A percentile compares a stretch with the other conserved stretches of the same genome.
These are phyloP conservation scores for Cucurbita maxima DNA, from an alignment of 306 rosid genomes.

Conservation along the genomic window DNA sequence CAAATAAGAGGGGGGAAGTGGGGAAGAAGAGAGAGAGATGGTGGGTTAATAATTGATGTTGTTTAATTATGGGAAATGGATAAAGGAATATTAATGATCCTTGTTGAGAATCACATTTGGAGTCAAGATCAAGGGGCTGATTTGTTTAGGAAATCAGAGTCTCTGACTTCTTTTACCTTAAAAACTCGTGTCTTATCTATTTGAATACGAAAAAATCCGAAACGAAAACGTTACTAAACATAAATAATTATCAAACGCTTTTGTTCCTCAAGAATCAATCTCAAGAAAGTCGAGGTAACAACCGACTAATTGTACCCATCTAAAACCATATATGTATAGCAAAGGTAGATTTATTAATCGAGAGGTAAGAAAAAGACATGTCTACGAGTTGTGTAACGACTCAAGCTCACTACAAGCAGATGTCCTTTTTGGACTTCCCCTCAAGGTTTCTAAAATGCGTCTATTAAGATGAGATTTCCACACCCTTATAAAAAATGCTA, in stretches of 20 bases:
- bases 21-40: background rate
- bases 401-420: no score
- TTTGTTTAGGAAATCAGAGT: background rate
- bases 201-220: background rate
- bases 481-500: no score
- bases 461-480: no score
- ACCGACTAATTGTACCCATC: background rate
- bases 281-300: background rate
- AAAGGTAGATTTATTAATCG: background rate
- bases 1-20: background rate
- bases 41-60: background rate
- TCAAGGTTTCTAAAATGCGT: no score
- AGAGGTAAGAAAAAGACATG: no score
- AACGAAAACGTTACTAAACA: no score
- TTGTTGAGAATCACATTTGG: background rate
- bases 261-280: background rate
- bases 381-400: no score
- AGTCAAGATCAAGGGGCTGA: background rate
- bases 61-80: conserved; percentile 7
- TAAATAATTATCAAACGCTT: no score
- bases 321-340: background rate
- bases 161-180: background rate
- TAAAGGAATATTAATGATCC: background rate
- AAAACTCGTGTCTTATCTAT: background rate
- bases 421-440: no score